Conservation (phyloP, 192 early-diverging fungal species). For the Podila epicladia region DNA sequence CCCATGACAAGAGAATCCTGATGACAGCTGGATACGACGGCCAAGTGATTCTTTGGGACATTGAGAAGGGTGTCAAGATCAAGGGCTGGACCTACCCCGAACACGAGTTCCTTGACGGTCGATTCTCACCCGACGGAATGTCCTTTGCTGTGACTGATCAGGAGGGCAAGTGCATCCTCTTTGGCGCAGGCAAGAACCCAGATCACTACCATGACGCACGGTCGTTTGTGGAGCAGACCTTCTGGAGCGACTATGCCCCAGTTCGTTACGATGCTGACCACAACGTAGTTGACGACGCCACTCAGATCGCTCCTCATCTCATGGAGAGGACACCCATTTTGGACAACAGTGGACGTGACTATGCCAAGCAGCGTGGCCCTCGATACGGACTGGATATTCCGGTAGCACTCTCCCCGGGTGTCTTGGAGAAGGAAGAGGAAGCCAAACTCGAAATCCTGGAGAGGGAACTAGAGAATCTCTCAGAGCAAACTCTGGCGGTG, state of each 20-base stretch:
- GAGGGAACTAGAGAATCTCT: constrained; percentile 61
- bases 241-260: constrained; percentile 77
- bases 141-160: constrained; percentile 79
- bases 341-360: constrained; percentile 74
- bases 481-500: constrained; percentile 36
- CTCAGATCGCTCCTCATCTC: constrained; percentile 75
- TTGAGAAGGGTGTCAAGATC: constrained; percentile 62
- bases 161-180: constrained; percentile 74
- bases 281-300: constrained; percentile 76
- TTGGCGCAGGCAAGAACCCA: constrained; percentile 68
- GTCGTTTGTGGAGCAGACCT: constrained; percentile 78
- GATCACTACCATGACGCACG: constrained; percentile 55
- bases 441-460: constrained; percentile 53
- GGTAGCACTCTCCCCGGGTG: constrained; percentile 49
- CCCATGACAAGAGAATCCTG: constrained; percentile 72
- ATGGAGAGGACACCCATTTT: constrained; percentile 67
- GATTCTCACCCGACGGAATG: constrained; percentile 80
- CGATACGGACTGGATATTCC: constrained; percentile 68
- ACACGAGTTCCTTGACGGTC: constrained; percentile 71
- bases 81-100: constrained; percentile 64
- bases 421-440: constrained; percentile 62
- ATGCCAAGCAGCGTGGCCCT: constrained; percentile 66
- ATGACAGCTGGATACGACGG: constrained; percentile 89
- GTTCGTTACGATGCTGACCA: constrained; percentile 72
- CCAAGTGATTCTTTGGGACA: constrained; percentile 84